Percentiles rank a stretch among this genome's conserved stretches.
Evolutionary conservation across 1,284 basidiomycete genomes (phyloP).

Genomic region (Ganoderma meredithae): DNA sequence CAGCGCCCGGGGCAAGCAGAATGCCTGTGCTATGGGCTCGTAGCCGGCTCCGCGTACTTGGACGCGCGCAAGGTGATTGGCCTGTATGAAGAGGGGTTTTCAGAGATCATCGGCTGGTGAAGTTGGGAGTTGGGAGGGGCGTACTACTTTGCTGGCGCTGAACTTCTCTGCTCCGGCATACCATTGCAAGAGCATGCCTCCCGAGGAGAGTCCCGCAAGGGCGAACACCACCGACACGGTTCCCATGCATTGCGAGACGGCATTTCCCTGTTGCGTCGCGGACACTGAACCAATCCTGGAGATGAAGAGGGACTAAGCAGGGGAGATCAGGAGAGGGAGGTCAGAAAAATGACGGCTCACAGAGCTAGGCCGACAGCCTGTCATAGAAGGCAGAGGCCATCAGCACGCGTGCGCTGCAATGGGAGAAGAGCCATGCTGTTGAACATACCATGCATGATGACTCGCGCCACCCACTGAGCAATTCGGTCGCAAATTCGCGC

Average conservation of each 20-base stretch:
- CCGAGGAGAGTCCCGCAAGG: conserved; percentile 19
- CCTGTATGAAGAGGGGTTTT: conserved; percentile 20
- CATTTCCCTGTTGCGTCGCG: conserved; percentile 8
- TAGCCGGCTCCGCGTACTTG: conserved; percentile 27
- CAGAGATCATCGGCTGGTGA: neutral
- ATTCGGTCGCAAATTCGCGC: conserved; percentile 31
- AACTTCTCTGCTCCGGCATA: conserved; percentile 29
- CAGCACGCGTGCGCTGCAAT: neutral
- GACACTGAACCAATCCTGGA: conserved; percentile 16
- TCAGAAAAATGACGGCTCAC: conserved; percentile 7
- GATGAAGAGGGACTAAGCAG: neutral
- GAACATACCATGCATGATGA: conserved; percentile 25
- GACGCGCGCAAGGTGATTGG: conserved; percentile 27
- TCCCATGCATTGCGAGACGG: conserved; percentile 18
- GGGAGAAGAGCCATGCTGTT: neutral
- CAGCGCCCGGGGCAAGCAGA: conserved; percentile 34
- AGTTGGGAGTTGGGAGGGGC: conserved; percentile 10
- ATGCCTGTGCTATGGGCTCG: conserved; percentile 28
- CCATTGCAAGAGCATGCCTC: conserved; percentile 27
- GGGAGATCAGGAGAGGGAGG: neutral
- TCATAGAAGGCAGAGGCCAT: neutral
- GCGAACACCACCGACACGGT: conserved; percentile 21
- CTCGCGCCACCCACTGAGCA: conserved; percentile 32
- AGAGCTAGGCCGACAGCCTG: conserved; percentile 23
- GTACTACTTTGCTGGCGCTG: conserved; percentile 31